These are phyloP conservation scores for Boletus rufocinnamomeus DNA, from an alignment of 768 basidiomycete species.

Conservation along the genomic window DNA sequence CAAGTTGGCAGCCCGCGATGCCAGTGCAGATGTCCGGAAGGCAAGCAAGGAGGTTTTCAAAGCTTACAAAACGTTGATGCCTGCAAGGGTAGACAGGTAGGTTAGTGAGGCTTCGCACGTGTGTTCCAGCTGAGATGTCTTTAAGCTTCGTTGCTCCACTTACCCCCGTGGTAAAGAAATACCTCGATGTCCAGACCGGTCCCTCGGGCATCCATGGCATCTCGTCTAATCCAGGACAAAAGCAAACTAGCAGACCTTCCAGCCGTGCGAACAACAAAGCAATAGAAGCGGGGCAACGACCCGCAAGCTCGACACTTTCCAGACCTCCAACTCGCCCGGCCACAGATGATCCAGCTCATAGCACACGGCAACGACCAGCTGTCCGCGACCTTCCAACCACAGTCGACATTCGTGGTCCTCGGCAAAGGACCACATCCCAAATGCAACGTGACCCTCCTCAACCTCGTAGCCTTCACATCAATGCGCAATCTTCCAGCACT, in stretches of 20 bases:
- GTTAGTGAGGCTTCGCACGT: conserved; percentile 19
- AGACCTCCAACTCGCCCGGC: conserved; percentile 17
- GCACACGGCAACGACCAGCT: conserved; percentile 11
- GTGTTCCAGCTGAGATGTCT: conserved; percentile 9
- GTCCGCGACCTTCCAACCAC: neutral
- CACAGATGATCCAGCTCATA: neutral
- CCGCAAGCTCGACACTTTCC: conserved; percentile 8
- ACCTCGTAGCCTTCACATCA: conserved; percentile 19
- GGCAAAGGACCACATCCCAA: conserved; percentile 23
- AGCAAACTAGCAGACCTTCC: conserved; percentile 25
- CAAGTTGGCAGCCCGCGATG: conserved; percentile 64
- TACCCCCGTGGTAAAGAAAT: conserved; percentile 75
- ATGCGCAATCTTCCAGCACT: conserved; percentile 17
- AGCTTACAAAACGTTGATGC: conserved; percentile 71
- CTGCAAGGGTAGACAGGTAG: conserved; percentile 66
- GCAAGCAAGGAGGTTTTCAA: conserved; percentile 71
- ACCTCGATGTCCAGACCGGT: conserved; percentile 53
- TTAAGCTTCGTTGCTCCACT: conserved; percentile 71
- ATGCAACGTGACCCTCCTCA: conserved; percentile 18
- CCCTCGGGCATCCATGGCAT: conserved; percentile 1
- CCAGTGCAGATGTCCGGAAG: conserved; percentile 74
- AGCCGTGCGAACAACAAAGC: conserved; percentile 24
- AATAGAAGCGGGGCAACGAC: conserved; percentile 11
- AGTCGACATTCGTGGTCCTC: conserved; percentile 14
- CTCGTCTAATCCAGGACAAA: conserved; percentile 16